Evolutionary conservation across 163 green algal genomes (phyloP), one percentile per base, ranked within the genome.

Genomic region (Chlamydomonas reinhardtii): DNA sequence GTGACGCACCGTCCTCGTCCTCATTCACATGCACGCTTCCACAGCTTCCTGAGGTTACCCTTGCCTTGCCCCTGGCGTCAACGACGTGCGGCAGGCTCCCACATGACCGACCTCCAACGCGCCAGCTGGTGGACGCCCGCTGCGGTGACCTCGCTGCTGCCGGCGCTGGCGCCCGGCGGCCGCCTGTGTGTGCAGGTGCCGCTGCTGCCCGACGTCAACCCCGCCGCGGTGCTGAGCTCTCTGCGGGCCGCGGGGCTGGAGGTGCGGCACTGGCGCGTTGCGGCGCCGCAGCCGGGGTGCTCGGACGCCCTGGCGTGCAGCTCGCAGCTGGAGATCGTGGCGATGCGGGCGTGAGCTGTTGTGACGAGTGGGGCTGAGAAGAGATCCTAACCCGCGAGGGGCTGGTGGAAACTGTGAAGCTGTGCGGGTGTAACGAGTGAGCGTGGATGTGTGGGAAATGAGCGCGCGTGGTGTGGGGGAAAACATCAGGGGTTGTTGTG

Each of bases 181-280:
- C 70, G 66, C 73, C 39, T 95, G 74, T 94, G 88, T 35, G 70
- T 86, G 15, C 88, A 95, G 68, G 79, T 77, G 69, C 52, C 43
- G 15, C 43, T 78, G 65, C 27, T 64, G n/a, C 54, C 8, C 25
- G 32, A 14, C 11, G n/a, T 75, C 76, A 89, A 89, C 84, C 84
- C 84, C 31, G 84, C 84, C 0, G 76, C 76, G 2, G 73, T 89
- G 32, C 62, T 89, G n/a, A 9, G 32, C 34, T 74, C 68, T 6
- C 48, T 89, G 70, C 29, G 37, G 14, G 73, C 27, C n/a, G 59
- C 70, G 15, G 81, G 81, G 2, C 59, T 87, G 35, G 37, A 43
- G 35, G 56, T 87, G n/a, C 35, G 17, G 59, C 56, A 73, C 61
- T 87, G 70, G 70, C 81, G 81, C 0, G 27, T 81, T 5, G 81